A percentile compares a stretch with the other conserved stretches of the same genome.
phyloP scores from a whole-genome alignment of 1,284 basidiomycete genomes.

The Inonotus obliquus region DNA sequence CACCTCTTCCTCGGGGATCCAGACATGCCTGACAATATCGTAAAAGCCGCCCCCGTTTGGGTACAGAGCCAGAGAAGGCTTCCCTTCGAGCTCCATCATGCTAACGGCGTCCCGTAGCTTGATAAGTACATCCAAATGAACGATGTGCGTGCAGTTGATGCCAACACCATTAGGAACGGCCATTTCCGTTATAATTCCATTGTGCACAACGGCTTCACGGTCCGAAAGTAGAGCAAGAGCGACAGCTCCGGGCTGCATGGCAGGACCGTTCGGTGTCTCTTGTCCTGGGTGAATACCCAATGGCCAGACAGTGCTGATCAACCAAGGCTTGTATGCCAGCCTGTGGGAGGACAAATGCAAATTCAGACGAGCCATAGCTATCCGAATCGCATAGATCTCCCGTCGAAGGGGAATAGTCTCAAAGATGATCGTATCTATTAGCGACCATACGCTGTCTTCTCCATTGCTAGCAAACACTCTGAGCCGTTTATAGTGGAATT shows the following conservation, averaged over 20 bases:
- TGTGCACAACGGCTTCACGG: background rate
- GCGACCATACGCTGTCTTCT: constrained; percentile 48
- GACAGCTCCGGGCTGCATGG: constrained; percentile 33
- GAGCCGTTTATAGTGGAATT: constrained; percentile 69
- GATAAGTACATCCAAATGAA: constrained; percentile 35
- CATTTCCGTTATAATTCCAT: constrained; percentile 1
- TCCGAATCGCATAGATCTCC: constrained; percentile 63
- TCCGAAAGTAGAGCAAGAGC: constrained; percentile 29
- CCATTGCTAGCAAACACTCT: constrained; percentile 39
- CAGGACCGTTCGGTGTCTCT: constrained; percentile 26
- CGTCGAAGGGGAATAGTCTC: constrained; percentile 72
- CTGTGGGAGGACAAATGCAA: constrained; percentile 23
- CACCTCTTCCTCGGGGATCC: constrained; percentile 31
- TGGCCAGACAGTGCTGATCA: constrained; percentile 72
- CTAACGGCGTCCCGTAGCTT: constrained; percentile 29
- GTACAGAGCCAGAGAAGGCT: constrained; percentile 63
- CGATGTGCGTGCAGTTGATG: constrained; percentile 63
- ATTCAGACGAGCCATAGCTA: constrained; percentile 45
- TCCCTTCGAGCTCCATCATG: constrained; percentile 2
- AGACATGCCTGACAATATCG: constrained; percentile 44
- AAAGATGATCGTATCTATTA: constrained; percentile 66
- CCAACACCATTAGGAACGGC: constrained; percentile 50
- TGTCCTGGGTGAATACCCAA: constrained; percentile 45
- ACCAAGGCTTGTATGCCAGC: constrained; percentile 57
- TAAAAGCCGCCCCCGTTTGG: constrained; percentile 67